These are phyloP conservation scores for Colletotrichum sp. DNA, from an alignment of 2,329 filamentous ascomycete species.

Conservation along the genomic window DNA sequence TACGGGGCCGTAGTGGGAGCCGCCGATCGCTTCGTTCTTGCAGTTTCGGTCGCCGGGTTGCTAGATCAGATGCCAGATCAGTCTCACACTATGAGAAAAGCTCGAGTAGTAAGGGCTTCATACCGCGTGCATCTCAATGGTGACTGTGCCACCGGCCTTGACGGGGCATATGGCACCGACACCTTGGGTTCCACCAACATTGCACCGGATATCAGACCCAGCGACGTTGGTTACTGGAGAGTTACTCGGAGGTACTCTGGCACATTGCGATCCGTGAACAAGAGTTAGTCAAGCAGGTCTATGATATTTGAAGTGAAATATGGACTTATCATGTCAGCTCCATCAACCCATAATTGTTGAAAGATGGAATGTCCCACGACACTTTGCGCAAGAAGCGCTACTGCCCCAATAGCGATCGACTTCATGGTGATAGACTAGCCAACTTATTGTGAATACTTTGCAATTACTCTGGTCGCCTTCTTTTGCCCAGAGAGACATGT, in stretches of 20 bases:
- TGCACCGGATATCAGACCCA: conserved; percentile 49
- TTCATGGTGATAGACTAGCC: conserved; percentile 33
- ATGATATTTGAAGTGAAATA: neutral
- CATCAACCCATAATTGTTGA: conserved; percentile 52
- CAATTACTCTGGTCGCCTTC: neutral
- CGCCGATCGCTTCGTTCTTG: conserved; percentile 54
- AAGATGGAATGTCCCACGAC: conserved; percentile 54
- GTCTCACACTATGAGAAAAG: neutral
- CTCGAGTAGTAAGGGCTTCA: neutral
- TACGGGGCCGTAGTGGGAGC: conserved; percentile 59
- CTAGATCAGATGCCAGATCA: conserved; percentile 22
- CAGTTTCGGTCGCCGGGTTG: conserved; percentile 52
- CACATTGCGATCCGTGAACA: conserved; percentile 45
- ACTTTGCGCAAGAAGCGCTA: conserved; percentile 37
- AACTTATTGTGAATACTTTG: neutral
- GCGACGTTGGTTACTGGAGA: conserved; percentile 52
- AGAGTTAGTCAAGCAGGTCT: conserved; percentile 8
- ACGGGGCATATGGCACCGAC: conserved; percentile 49
- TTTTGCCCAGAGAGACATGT: neutral
- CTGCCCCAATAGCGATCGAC: conserved; percentile 32
- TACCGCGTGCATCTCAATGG: conserved; percentile 62
- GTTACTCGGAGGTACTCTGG: conserved; percentile 53
- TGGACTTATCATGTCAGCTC: conserved; percentile 42
- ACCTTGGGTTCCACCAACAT: conserved; percentile 39
- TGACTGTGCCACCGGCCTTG: conserved; percentile 51